Evolutionary conservation across 345 rosid genomes (phyloP).

Genomic region (Geranium rotundifolium): DNA sequence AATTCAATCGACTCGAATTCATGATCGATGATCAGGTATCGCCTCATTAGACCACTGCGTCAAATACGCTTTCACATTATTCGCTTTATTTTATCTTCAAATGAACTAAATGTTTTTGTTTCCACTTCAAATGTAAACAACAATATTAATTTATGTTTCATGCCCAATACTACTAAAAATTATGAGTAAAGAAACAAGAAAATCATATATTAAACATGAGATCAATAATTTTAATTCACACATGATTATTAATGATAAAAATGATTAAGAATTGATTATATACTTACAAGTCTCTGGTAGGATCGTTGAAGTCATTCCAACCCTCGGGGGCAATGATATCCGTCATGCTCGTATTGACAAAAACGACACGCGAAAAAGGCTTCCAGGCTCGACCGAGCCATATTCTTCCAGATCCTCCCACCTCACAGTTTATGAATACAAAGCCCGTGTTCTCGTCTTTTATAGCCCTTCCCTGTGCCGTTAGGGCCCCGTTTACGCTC

Average conservation of each 20-base stretch:
- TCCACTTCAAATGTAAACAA: too few species aligned
- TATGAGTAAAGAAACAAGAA: too few species aligned
- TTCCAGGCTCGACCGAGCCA: slow-evolving; percentile 95
- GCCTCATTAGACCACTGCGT: too few species aligned
- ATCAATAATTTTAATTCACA: not conserved
- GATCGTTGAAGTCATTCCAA: slow-evolving; percentile 82
- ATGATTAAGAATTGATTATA: not conserved
- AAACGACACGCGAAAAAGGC: slow-evolving; percentile 69
- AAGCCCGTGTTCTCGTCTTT: slow-evolving; percentile 73
- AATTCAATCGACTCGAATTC: too few species aligned
- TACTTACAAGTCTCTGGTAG: slow-evolving; percentile 58
- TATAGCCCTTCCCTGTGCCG: slow-evolving; percentile 69
- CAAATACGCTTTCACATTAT: too few species aligned
- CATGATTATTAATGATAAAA: not conserved
- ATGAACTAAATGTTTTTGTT: too few species aligned
- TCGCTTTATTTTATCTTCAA: too few species aligned
- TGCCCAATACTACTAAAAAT: too few species aligned
- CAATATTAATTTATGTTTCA: too few species aligned
- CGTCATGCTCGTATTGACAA: slow-evolving; percentile 47
- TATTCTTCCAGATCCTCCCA: slow-evolving; percentile 75
- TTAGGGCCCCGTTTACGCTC: slow-evolving; percentile 60
- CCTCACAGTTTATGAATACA: slow-evolving; percentile 44
- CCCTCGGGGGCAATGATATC: slow-evolving; percentile 79
- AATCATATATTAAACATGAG: too few species aligned
- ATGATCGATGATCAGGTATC: too few species aligned